A percentile compares a stretch with the other conserved stretches of the same genome.
phyloP scores from a whole-genome alignment of 78 protist species.

The Dictyostelium capitatum region DNA sequence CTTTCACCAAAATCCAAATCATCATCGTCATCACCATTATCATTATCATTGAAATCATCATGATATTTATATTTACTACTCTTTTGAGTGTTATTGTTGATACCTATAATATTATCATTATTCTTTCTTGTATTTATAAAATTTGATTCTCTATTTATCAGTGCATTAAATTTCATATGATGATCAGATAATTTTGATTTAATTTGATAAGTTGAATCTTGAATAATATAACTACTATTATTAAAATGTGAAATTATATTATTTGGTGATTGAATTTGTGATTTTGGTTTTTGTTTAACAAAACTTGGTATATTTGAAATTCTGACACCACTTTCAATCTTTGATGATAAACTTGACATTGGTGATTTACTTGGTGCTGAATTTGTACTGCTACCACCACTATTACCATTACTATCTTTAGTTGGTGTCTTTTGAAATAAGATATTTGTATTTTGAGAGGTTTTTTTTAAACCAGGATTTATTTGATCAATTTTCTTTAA shows the following conservation, averaged over 20 bases:
- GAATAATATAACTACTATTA: neutral
- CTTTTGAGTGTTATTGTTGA: neutral
- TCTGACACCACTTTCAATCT: neutral
- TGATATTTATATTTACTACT: neutral
- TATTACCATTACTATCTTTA: neutral
- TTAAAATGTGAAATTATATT: neutral
- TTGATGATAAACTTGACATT: conserved; percentile 23
- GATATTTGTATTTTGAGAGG: conserved; percentile 25
- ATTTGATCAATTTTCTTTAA: neutral
- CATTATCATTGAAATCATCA: conserved; percentile 3
- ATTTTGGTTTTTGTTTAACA: neutral
- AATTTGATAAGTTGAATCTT: neutral
- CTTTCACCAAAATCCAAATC: neutral
- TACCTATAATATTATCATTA: no score
- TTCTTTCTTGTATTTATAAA: neutral
- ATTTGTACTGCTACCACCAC: neutral
- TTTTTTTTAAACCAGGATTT: neutral
- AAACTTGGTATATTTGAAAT: neutral
- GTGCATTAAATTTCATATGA: conserved; percentile 6
- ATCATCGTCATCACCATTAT: conserved; percentile 7
- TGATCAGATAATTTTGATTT: neutral
- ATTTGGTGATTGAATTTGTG: neutral
- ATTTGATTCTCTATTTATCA: conserved; percentile 39
- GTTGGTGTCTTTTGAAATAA: conserved; percentile 34
- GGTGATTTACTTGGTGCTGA: conserved; percentile 21